Evolutionary conservation across 1,284 basidiomycete species (phyloP).

Genomic region (Melampsora larici-populina): DNA sequence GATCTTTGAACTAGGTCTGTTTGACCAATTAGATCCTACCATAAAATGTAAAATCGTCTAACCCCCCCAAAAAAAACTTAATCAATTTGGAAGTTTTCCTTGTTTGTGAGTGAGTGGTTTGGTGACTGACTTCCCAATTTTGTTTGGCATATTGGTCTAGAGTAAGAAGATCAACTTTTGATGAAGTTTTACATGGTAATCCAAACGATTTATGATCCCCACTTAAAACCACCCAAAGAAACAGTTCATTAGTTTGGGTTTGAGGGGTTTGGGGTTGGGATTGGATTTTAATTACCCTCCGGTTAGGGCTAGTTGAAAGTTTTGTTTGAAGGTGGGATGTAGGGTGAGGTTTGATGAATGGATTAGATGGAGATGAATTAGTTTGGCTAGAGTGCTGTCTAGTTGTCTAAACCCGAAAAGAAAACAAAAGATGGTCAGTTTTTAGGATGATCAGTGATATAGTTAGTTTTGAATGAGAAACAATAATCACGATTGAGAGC

Average conservation of each 20-base stretch:
- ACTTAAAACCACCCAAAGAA: conserved; percentile 58
- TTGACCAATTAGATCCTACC: conserved; percentile 69
- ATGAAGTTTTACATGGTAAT: conserved; percentile 66
- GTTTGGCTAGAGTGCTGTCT: conserved; percentile 65
- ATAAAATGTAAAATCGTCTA: conserved; percentile 96
- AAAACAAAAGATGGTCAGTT: not conserved
- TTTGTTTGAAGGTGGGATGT: conserved; percentile 73
- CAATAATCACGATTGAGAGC: conserved; percentile 46
- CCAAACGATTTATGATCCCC: conserved; percentile 90
- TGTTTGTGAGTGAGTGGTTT: conserved; percentile 17
- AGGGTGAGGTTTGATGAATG: conserved; percentile 60
- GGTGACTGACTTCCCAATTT: conserved; percentile 77
- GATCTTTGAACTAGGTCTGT: conserved; percentile 74
- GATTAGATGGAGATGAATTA: conserved; percentile 72
- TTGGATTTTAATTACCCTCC: conserved; percentile 65
- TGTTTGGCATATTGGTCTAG: conserved; percentile 82
- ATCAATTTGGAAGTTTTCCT: no score
- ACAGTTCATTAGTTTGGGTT: no score
- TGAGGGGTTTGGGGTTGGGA: no score
- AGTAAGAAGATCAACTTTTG: conserved; percentile 61
- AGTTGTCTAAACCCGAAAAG: conserved; percentile 62
- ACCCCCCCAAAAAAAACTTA: no score
- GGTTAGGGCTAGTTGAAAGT: conserved; percentile 80
- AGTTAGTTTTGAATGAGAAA: conserved; percentile 7
- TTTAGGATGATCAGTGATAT: not conserved